Evolutionary conservation across 352 stramenopile species (phyloP).

Genomic region (Globisporangium irregulare): DNA sequence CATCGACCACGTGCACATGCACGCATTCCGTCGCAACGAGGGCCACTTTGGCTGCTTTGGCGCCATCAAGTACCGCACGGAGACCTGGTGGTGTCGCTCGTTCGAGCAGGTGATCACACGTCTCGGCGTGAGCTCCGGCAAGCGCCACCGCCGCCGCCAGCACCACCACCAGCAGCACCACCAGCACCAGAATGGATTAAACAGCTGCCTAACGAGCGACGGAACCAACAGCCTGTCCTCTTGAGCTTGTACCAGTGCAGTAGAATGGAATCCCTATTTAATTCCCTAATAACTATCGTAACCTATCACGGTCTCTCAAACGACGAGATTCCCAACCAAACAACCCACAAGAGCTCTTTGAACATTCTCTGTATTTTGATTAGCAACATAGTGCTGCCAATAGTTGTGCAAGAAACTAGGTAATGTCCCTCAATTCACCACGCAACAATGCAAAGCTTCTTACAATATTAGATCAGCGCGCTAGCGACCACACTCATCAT

Average conservation of each 20-base stretch:
- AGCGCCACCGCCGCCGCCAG: background rate
- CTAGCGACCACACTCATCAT: background rate
- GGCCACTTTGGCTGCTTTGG: constrained; percentile 60
- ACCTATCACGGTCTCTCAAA: background rate
- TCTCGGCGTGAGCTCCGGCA: constrained; percentile 14
- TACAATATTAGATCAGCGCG: background rate
- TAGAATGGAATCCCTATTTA: constrained; percentile 5
- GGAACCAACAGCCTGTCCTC: background rate
- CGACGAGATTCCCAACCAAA: background rate
- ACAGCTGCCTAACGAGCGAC: constrained; percentile 4
- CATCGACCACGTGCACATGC: constrained; percentile 90
- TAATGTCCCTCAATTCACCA: background rate
- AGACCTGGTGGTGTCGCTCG: constrained; percentile 86
- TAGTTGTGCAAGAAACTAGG: background rate
- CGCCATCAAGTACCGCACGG: constrained; percentile 82
- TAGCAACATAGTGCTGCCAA: background rate
- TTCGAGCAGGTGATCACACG: constrained; percentile 72
- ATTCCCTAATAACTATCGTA: constrained; percentile 3
- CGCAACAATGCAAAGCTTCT: background rate
- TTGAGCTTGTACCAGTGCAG: background rate
- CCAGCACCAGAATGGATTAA: constrained; percentile 4
- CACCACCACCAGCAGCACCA: background rate
- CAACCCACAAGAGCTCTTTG: background rate
- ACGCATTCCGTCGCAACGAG: constrained; percentile 67
- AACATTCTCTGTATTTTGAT: background rate